Percentiles rank a stretch among this genome's conserved stretches.
phyloP scores from a whole-genome alignment of 2,329 filamentous ascomycete genomes.

The Triangularia setosa region DNA sequence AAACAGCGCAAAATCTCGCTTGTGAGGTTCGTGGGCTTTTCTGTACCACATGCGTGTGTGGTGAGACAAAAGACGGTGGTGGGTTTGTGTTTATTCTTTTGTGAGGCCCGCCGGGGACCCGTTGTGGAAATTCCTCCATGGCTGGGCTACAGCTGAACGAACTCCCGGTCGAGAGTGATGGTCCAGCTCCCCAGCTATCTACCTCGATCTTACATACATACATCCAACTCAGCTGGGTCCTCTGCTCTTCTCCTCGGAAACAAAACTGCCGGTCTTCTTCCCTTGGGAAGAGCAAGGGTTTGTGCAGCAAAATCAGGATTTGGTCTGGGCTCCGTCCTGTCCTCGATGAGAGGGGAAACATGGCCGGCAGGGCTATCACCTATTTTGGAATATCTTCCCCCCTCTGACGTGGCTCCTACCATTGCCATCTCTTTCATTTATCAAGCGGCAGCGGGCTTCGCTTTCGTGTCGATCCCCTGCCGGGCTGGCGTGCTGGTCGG shows the following conservation, averaged over 20 bases:
- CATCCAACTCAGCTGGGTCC: too few relatives aligned
- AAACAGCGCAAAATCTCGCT: not conserved
- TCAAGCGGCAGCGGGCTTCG: not conserved
- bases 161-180: too few relatives aligned
- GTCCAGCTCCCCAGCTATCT: too few relatives aligned
- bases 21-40: not conserved
- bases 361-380: not conserved
- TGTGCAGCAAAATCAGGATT: not conserved
- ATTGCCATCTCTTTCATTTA: not conserved
- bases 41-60: not conserved
- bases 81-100: not conserved
- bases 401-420: not conserved
- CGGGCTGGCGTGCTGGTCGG: not conserved
- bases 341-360: too few relatives aligned
- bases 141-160: not conserved
- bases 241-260: too few relatives aligned
- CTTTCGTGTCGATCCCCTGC: not conserved
- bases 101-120: not conserved
- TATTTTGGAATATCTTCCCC: not conserved
- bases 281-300: too few relatives aligned
- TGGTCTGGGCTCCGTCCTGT: too few relatives aligned
- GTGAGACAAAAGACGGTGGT: not conserved
- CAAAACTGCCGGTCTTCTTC: too few relatives aligned
- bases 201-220: too few relatives aligned
- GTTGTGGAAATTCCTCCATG: not conserved